Conservation (phyloP, 1,139 yeast genomes). For the Sugiyamaella neomexicana region DNA sequence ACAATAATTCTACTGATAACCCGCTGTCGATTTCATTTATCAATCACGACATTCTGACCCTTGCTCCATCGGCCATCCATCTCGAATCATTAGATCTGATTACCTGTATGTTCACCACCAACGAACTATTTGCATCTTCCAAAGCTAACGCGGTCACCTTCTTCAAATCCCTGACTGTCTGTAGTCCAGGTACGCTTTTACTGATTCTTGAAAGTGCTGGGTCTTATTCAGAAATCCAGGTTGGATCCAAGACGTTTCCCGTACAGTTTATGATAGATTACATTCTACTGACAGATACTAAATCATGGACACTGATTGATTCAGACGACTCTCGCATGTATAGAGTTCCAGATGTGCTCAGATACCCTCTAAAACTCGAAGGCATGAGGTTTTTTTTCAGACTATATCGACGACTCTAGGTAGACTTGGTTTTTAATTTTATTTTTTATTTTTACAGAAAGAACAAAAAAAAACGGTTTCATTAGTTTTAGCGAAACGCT, state of each 20-base stretch:
- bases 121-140: constrained; percentile 75
- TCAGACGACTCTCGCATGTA: constrained; percentile 82
- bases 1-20: constrained; percentile 25
- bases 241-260: constrained; percentile 77
- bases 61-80: constrained; percentile 32
- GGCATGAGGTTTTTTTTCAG: constrained; percentile 86
- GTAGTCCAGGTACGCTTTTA: constrained; percentile 60
- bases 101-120: constrained; percentile 79
- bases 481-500: constrained; percentile 1
- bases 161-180: constrained; percentile 49
- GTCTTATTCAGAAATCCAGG: constrained; percentile 74
- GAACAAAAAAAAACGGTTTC: not conserved
- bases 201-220: constrained; percentile 88
- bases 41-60: constrained; percentile 49
- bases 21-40: constrained; percentile 49
- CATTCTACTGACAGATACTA: constrained; percentile 55
- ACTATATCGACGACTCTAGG: constrained; percentile 58
- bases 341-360: constrained; percentile 56
- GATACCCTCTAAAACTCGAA: constrained; percentile 72
- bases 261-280: constrained; percentile 79
- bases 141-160: constrained; percentile 60
- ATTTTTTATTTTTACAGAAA: constrained; percentile 9
- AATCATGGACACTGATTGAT: constrained; percentile 66
- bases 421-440: not conserved
- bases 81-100: constrained; percentile 46